phyloP scores from a whole-genome alignment of 129 eudicot species.

The carrot (Daucus carota) region DNA sequence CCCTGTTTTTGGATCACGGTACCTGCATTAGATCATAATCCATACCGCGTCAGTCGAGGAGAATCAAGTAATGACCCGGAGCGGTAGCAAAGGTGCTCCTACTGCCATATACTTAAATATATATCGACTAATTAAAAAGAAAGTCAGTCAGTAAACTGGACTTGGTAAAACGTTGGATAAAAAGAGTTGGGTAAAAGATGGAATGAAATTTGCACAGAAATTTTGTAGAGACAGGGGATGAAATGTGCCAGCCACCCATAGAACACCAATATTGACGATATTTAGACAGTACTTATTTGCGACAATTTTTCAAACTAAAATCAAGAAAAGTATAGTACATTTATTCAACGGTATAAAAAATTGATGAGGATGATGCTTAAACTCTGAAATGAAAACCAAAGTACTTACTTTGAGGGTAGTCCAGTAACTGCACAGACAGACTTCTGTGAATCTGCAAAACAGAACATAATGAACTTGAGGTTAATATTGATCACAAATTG shows the following conservation, averaged over 20 bases:
- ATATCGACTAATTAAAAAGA: neutral
- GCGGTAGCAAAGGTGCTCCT: neutral
- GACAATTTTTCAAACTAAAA: neutral
- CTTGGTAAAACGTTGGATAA: neutral
- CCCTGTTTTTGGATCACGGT: slow-evolving; percentile 92
- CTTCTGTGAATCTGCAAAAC: slow-evolving; percentile 58
- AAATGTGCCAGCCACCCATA: neutral
- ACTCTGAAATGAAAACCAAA: neutral
- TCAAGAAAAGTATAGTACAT: neutral
- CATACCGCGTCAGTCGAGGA: neutral
- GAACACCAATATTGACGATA: neutral
- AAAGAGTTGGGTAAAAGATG: neutral
- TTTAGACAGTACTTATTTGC: neutral
- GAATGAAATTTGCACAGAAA: neutral
- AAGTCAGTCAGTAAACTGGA: slow-evolving; percentile 1
- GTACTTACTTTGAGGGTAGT: slow-evolving; percentile 69
- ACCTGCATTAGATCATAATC: slow-evolving; percentile 29
- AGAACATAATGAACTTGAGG: neutral
- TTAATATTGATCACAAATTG: neutral
- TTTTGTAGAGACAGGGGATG: neutral
- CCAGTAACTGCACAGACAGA: slow-evolving; percentile 81
- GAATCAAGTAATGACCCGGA: neutral
- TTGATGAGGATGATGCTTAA: neutral
- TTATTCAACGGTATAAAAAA: neutral
- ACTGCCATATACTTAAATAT: neutral